Evolutionary conservation across 257 asterid genomes (phyloP).

Genomic region (Ligustrum vulgare): DNA sequence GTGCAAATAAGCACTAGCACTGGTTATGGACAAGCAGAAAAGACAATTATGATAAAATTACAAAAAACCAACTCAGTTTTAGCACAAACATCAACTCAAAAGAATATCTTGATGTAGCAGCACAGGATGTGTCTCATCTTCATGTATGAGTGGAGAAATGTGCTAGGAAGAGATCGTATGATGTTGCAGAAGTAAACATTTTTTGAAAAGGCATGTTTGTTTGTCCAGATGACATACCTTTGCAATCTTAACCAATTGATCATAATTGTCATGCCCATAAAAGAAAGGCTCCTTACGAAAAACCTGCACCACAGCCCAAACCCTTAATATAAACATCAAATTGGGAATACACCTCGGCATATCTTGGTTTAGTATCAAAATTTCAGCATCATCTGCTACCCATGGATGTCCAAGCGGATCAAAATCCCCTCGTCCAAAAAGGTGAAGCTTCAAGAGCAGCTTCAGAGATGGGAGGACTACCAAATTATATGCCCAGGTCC

Average conservation of each 20-base stretch:
- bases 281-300: slow-evolving; percentile 94
- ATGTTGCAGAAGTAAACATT: neutral
- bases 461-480: slow-evolving; percentile 3
- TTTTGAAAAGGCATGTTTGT: neutral
- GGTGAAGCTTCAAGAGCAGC: neutral
- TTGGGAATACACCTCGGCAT: neutral
- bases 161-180: neutral
- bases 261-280: slow-evolving; percentile 88
- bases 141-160: neutral
- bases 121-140: neutral
- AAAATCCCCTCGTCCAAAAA: neutral
- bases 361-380: neutral
- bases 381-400: slow-evolving; percentile 10
- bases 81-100: neutral
- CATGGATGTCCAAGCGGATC: slow-evolving; percentile 9
- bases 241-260: slow-evolving; percentile 88
- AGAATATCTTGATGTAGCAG: neutral
- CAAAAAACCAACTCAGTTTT: neutral
- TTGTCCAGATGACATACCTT: slow-evolving; percentile 46
- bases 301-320: slow-evolving; percentile 49
- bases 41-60: neutral
- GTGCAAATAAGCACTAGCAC: neutral
- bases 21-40: neutral
- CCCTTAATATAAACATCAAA: slow-evolving; percentile 32
- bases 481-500: neutral